Evolutionary conservation across 2,329 filamentous ascomycete genomes (phyloP).

Genomic region (Lachnellula occidentalis): DNA sequence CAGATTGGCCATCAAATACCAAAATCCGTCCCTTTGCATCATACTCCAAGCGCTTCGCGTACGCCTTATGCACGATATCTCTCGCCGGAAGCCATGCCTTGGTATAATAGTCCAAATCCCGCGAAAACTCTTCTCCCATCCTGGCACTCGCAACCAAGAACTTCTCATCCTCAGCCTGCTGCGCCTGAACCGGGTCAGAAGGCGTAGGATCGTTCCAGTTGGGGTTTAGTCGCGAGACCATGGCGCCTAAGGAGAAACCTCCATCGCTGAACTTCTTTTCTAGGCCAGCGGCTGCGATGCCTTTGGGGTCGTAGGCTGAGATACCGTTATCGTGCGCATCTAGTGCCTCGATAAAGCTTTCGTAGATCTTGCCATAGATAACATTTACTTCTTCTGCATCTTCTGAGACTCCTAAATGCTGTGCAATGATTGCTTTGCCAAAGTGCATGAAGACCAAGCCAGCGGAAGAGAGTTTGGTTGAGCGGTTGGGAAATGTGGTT

Average conservation of each 20-base stretch:
- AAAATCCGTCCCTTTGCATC: conserved; percentile 75
- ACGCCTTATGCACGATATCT: conserved; percentile 70
- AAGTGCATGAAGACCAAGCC: conserved; percentile 96
- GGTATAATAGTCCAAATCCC: conserved; percentile 71
- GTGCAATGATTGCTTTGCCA: conserved; percentile 74
- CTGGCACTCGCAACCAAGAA: conserved; percentile 74
- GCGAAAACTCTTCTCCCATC: conserved; percentile 84
- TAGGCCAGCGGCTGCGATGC: conserved; percentile 63
- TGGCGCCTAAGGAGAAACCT: conserved; percentile 76
- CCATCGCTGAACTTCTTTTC: conserved; percentile 79
- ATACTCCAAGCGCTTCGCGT: conserved; percentile 59
- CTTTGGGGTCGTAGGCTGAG: conserved; percentile 68
- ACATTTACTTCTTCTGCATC: conserved; percentile 64
- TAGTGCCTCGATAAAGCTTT: conserved; percentile 88
- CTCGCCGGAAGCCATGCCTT: conserved; percentile 83
- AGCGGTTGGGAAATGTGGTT: conserved; percentile 75
- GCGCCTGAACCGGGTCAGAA: conserved; percentile 50
- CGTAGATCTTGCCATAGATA: conserved; percentile 85
- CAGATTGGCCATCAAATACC: conserved; percentile 69
- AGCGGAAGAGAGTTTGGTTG: conserved; percentile 88
- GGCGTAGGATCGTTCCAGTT: conserved; percentile 66
- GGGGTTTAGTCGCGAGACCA: conserved; percentile 76
- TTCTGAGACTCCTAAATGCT: conserved; percentile 54
- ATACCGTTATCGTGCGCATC: conserved; percentile 98
- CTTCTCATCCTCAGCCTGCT: conserved; percentile 72